These are phyloP conservation scores for Kalanchoe fedtschenkoi DNA, from an alignment of 164 flowering plant genomes.

Conservation along the genomic window DNA sequence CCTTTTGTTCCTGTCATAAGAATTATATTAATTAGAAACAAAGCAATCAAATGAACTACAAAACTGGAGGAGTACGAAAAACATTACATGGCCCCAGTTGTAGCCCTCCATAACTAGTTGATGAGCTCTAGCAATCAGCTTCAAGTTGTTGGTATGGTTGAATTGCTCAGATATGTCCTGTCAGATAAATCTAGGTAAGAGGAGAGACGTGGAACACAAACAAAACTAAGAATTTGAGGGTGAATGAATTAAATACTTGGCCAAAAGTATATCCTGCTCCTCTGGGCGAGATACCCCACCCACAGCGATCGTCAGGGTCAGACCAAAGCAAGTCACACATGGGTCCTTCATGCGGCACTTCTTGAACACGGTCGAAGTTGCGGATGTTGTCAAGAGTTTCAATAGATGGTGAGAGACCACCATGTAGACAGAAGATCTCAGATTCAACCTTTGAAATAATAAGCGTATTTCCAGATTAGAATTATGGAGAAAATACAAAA, in stretches of 20 bases:
- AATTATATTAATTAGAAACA: background rate
- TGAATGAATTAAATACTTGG: slow-evolving; percentile 33
- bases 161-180: slow-evolving; percentile 99
- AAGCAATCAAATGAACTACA: background rate
- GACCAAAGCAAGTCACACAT: slow-evolving; percentile 98
- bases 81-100: slow-evolving; percentile 92
- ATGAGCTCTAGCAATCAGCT: slow-evolving; percentile 96
- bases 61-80: background rate
- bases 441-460: slow-evolving; percentile 63
- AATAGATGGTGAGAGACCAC: slow-evolving; percentile 94
- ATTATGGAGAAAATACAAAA: slow-evolving; percentile 9
- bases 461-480: background rate
- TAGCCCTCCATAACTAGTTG: slow-evolving; percentile 98
- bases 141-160: slow-evolving; percentile 81
- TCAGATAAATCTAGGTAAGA: background rate
- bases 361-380: slow-evolving; percentile 94
- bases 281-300: slow-evolving; percentile 97
- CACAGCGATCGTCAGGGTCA: slow-evolving; percentile 96
- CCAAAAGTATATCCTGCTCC: slow-evolving; percentile 97
- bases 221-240: background rate
- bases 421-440: slow-evolving; percentile 92
- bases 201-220: background rate
- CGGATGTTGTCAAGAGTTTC: slow-evolving; percentile 87
- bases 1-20: slow-evolving; percentile 81
- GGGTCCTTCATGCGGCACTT: slow-evolving; percentile 96